Percentiles rank a stretch among this genome's conserved stretches.
phyloP scores from a whole-genome alignment of 768 basidiomycete species.

The Psilocybe cyanescens region DNA sequence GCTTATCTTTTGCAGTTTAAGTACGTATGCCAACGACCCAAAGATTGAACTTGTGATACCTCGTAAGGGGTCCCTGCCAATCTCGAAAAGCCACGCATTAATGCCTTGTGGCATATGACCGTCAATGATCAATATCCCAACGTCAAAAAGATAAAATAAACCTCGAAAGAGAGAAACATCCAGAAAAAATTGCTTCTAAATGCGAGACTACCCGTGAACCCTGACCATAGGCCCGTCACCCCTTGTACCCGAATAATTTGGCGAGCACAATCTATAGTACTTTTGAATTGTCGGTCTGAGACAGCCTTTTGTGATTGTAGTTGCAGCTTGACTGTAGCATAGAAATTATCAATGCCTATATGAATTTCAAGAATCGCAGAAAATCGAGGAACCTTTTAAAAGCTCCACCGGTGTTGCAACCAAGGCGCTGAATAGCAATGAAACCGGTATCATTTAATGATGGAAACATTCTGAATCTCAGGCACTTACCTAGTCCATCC shows the following conservation, averaged over 20 bases:
- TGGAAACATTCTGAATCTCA: conserved; percentile 3
- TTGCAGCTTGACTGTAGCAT: conserved; percentile 63
- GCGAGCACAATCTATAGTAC: conserved; percentile 66
- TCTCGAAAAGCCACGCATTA: conserved; percentile 62
- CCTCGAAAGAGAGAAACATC: conserved; percentile 79
- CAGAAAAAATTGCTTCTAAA: conserved; percentile 79
- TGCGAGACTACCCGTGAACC: conserved; percentile 71
- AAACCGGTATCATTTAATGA: conserved; percentile 12
- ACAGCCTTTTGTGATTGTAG: conserved; percentile 60
- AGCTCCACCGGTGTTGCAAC: conserved; percentile 81
- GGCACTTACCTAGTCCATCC: conserved; percentile 66
- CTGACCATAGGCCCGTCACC: conserved; percentile 70
- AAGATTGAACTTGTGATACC: conserved; percentile 35
- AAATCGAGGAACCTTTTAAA: conserved; percentile 57
- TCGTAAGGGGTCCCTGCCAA: conserved; percentile 64
- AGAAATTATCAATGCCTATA: conserved; percentile 5
- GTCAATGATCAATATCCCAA: conserved; percentile 19
- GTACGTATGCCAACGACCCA: conserved; percentile 1
- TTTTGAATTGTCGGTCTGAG: conserved; percentile 61
- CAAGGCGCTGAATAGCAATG: conserved; percentile 48
- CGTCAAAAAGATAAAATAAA: conserved; percentile 22
- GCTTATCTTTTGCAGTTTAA: conserved; percentile 48
- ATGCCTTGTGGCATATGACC: conserved; percentile 37
- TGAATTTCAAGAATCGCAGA: conserved; percentile 7
- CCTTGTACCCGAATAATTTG: conserved; percentile 70